Evolutionary conservation across 768 basidiomycete species (phyloP), one percentile per base, ranked within the genome.

Genomic region (Amanita inopinata): DNA sequence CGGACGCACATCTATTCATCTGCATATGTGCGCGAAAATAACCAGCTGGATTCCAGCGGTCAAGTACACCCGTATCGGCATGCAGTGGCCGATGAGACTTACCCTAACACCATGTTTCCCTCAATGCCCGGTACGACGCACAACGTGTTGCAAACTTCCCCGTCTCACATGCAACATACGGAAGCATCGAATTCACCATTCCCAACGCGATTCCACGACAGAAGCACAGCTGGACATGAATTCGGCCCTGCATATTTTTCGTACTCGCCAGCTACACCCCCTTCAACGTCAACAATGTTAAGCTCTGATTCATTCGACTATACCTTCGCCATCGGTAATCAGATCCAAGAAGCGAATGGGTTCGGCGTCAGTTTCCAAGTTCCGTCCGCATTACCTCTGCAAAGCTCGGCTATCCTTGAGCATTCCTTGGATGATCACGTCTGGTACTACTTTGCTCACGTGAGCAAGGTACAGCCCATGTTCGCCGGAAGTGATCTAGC

Each of bases 401-500:
- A 36, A 15, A 23, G 25, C 17, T 40, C 37, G n/a, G 14, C 36
- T 15, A 27, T 27, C 12, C 5, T 34, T 12, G 31, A 42, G 17
- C 40, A 42, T n/a, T 33, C 72, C 30, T 73, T 76, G 50, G 67
- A 71, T 42, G 73, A 78, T 27, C 72, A 78, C 48, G 73, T 84
- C 40, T 62, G 78, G 51, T 83, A 86, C 59, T 88, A 86, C 59
- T 86, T 89, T 56, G 73, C 76, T 40, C 69, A 80, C 46, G 79
- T 87, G 47, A 74, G 76, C 15, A 73, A 73, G 50, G 62, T 78
- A 45, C 78, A 85, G 53, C 78, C 75, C 50, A 66, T 76, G 30
- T 83, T 85, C 54, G 70, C 76, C 27, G 73, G 75, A 8, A 77
- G 76, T 46, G 57, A 70, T 5, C 69, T 82, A 40, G 74, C 78